Percentiles rank a stretch among this genome's conserved stretches.
phyloP scores from a whole-genome alignment of 2,329 filamentous ascomycete species.

The Periconia macrospinosa region DNA sequence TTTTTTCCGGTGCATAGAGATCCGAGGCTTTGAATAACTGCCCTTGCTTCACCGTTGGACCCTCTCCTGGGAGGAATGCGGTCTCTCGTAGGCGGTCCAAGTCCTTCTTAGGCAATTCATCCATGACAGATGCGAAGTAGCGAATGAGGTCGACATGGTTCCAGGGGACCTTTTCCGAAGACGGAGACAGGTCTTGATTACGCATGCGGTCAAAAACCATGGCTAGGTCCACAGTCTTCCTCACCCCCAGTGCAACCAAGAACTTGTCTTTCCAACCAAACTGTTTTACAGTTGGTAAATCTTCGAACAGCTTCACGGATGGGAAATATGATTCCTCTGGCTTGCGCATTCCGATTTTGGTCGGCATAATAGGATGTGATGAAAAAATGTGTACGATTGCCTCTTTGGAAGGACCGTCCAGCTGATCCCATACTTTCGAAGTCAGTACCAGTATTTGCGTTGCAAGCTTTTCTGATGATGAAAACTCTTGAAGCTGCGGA shows the following conservation, averaged over 20 bases:
- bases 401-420: slow-evolving; percentile 67
- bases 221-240: slow-evolving; percentile 92
- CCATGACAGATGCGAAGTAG: slow-evolving; percentile 85
- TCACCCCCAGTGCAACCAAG: slow-evolving; percentile 77
- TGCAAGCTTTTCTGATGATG: slow-evolving; percentile 72
- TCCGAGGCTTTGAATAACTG: slow-evolving; percentile 41
- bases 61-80: slow-evolving; percentile 75
- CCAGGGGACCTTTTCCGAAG: slow-evolving; percentile 64
- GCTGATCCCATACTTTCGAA: slow-evolving; percentile 88
- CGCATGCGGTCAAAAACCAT: slow-evolving; percentile 90
- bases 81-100: slow-evolving; percentile 76
- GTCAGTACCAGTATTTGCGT: slow-evolving; percentile 75
- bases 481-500: slow-evolving; percentile 64
- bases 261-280: slow-evolving; percentile 88
- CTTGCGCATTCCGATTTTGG: slow-evolving; percentile 84
- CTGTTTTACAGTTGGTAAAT: slow-evolving; percentile 80
- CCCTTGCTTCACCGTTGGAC: slow-evolving; percentile 24
- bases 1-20: slow-evolving; percentile 39
- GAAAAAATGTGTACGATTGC: slow-evolving; percentile 67
- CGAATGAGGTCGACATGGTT: slow-evolving; percentile 94
- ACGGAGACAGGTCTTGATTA: slow-evolving; percentile 56
- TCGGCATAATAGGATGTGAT: slow-evolving; percentile 77
- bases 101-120: slow-evolving; percentile 84
- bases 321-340: slow-evolving; percentile 89
- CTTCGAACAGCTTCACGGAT: slow-evolving; percentile 92